phyloP scores from a whole-genome alignment of 2,329 filamentous ascomycete species.

The Pseudophaeomoniella oleicola region DNA sequence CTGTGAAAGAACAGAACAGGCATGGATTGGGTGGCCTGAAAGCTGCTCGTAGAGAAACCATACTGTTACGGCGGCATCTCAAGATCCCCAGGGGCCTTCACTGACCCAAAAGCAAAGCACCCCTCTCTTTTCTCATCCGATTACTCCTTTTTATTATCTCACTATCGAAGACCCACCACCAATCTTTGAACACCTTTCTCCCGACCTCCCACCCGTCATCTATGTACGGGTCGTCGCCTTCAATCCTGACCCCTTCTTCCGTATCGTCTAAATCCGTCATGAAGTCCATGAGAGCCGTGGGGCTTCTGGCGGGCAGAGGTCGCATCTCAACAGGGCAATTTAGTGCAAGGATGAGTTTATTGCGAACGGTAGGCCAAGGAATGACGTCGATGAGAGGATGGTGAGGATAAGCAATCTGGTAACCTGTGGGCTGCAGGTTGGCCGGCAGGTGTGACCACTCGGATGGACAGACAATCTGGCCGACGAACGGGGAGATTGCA shows the following conservation, averaged over 20 bases:
- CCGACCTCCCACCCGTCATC: constrained; percentile 41
- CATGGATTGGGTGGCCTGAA: too few species aligned
- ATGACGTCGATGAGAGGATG: constrained; percentile 44
- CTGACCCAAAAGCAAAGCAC: background rate
- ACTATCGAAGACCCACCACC: constrained; percentile 47
- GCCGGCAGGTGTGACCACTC: constrained; percentile 25
- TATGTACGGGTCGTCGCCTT: constrained; percentile 35
- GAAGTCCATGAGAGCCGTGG: constrained; percentile 35
- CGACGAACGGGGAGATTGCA: constrained; percentile 31
- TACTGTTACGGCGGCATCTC: too few species aligned
- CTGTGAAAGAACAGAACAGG: too few species aligned
- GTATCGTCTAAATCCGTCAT: constrained; percentile 43
- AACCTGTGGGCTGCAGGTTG: constrained; percentile 35
- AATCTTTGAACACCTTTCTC: constrained; percentile 41
- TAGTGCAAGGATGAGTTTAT: constrained; percentile 38
- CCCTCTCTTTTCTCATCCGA: constrained; percentile 17
- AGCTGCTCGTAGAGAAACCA: too few species aligned
- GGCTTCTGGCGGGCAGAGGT: constrained; percentile 31
- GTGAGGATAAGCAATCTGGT: constrained; percentile 36
- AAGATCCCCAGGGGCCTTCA: too few species aligned
- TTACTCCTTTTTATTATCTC: constrained; percentile 41
- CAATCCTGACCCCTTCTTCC: constrained; percentile 37
- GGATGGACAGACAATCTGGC: constrained; percentile 10
- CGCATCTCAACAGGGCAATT: constrained; percentile 32
- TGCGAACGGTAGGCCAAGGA: constrained; percentile 41